phyloP scores from a whole-genome alignment of 306 rosid genomes.

The Sindora glabra region DNA sequence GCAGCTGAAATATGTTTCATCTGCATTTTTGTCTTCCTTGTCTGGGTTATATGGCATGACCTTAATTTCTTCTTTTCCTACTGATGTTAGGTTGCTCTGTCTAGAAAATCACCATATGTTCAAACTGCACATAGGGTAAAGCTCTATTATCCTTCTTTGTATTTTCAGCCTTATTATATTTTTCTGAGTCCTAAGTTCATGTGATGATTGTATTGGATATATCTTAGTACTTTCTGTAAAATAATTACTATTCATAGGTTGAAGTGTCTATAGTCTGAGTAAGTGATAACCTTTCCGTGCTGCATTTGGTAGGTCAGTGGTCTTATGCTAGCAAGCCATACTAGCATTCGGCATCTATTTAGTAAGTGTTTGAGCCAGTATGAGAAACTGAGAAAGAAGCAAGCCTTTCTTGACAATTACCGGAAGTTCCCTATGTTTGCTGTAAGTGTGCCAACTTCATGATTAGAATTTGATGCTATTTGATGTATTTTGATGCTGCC shows the following conservation, averaged over 20 bases:
- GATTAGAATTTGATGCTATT: not conserved
- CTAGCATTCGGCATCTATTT: conserved; percentile 96
- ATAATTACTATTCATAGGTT: not conserved
- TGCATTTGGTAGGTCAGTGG: conserved; percentile 78
- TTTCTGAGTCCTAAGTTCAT: not conserved
- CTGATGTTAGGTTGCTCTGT: conserved; percentile 75
- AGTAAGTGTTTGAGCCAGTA: conserved; percentile 96
- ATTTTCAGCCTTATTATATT: not conserved
- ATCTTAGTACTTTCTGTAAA: not conserved
- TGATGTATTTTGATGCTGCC: not conserved
- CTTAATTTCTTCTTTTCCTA: not conserved
- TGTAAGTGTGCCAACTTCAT: conserved; percentile 43
- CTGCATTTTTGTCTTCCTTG: conserved; percentile 4
- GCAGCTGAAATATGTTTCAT: conserved; percentile 2
- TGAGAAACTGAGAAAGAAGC: conserved; percentile 90
- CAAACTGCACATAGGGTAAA: conserved; percentile 94
- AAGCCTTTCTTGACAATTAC: conserved; percentile 95
- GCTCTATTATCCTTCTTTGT: conserved; percentile 1
- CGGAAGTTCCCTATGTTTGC: conserved; percentile 99
- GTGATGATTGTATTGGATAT: conserved; percentile 1
- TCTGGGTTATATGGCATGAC: not conserved
- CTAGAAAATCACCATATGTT: conserved; percentile 97
- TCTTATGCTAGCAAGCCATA: conserved; percentile 96
- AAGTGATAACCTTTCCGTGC: conserved; percentile 12
- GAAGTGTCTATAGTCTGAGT: not conserved